A percentile compares a stretch with the other conserved stretches of the same genome.
phyloP scores from a whole-genome alignment of 192 early-diverging fungal genomes.

The Umbelopsis sp. region DNA sequence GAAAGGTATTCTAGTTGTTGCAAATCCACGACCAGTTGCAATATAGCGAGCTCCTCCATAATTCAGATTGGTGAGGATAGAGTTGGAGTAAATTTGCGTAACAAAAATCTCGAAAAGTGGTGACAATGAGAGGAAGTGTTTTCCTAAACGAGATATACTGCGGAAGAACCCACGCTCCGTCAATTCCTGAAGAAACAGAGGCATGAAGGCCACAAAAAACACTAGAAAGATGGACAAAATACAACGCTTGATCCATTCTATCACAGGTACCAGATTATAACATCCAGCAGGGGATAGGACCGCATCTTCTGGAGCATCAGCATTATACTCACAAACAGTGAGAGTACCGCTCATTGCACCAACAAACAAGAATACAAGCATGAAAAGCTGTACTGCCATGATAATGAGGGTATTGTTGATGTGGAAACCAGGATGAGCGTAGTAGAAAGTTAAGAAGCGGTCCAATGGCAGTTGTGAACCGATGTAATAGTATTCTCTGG shows the following conservation, averaged over 20 bases:
- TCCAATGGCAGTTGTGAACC: conserved; percentile 85
- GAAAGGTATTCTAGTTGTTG: conserved; percentile 78
- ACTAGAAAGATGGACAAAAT: conserved; percentile 81
- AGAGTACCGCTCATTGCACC: conserved; percentile 69
- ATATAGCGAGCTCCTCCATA: conserved; percentile 87
- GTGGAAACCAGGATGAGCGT: conserved; percentile 88
- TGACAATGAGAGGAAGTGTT: conserved; percentile 82
- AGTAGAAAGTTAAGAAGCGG: conserved; percentile 87
- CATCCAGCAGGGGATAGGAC: conserved; percentile 59
- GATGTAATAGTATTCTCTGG: conserved; percentile 91
- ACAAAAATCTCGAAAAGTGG: conserved; percentile 85
- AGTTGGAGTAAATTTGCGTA: conserved; percentile 85
- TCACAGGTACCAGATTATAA: conserved; percentile 71
- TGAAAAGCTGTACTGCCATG: conserved; percentile 79
- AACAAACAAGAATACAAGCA: conserved; percentile 78
- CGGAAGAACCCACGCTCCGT: conserved; percentile 80
- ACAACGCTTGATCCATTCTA: conserved; percentile 83
- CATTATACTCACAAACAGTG: conserved; percentile 58
- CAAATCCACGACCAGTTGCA: conserved; percentile 84
- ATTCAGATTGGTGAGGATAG: conserved; percentile 76
- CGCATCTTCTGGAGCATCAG: conserved; percentile 52
- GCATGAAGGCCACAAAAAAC: conserved; percentile 80
- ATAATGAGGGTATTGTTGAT: conserved; percentile 90
- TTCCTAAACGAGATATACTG: conserved; percentile 69
- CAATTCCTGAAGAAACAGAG: conserved; percentile 82